Evolutionary conservation across 768 basidiomycete species (phyloP), one percentile per base, ranked within the genome.

Genomic region (Lentinus tigrinus): DNA sequence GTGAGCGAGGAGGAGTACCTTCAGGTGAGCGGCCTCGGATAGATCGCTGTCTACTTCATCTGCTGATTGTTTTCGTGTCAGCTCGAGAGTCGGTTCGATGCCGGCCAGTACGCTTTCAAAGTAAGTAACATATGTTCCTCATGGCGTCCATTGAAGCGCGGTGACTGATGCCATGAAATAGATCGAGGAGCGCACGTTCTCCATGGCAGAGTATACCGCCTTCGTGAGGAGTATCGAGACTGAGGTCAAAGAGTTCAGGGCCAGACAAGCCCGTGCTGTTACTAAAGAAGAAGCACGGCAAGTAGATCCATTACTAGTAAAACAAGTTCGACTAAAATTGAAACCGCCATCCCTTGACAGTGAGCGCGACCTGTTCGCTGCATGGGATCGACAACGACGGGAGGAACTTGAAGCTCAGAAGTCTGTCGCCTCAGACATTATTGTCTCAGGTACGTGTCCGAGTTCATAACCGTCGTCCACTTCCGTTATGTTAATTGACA

Each of bases 131-230:
- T 0, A 17, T 38, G 1, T 7, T 46, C n/a, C 21, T 5, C 16
- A 10, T 14, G 14, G 5, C 9, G 28, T 3, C n/a, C 8, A 14
- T 27, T 24, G 4, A 6, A 48, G 28, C 27, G 31, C 34, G 3
- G 10, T 31, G 46, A 26, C 26, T 48, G 28, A 48, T 34, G 7
- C 52, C n/a, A 43, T 17, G 0, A 50, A 52, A 16, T 44, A 84
- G 78, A 76, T 86, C 40, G 78, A 87, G 61, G 69, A 75, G 4
- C 74, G 74, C 0, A 72, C 69, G 1, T 83, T 89, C 61, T 85
- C 83, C 9, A 80, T 87, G 74, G 66, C 68, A 9, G 73, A 78
- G 5, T 81, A 88, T 59, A 72, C 69, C 2, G 37, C 57, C 0
- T 83, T 85, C 58, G 64, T 76, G 2, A 61, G 70, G 3, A 71